Percentiles rank a stretch among this genome's conserved stretches.
These are phyloP conservation scores for Oryza australiensis DNA, from an alignment of 176 grass and related monocot genomes.

Conservation along the genomic window DNA sequence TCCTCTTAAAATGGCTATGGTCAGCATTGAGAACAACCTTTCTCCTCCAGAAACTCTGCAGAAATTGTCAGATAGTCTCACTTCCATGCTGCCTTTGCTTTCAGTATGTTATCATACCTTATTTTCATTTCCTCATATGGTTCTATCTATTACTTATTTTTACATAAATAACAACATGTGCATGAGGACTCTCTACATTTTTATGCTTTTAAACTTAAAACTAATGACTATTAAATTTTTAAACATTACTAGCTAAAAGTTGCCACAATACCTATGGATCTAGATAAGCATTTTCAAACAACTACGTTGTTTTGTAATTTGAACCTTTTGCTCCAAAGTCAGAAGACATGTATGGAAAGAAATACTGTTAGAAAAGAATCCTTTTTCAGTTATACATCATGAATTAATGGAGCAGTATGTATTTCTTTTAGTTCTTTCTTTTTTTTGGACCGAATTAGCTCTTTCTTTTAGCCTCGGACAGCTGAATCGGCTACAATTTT, in stretches of 20 bases:
- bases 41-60: constrained; percentile 62
- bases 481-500: background rate
- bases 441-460: too few relatives aligned
- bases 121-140: background rate
- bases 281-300: too few relatives aligned
- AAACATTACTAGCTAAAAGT: background rate
- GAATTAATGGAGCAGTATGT: background rate
- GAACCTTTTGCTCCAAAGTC: background rate
- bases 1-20: constrained; percentile 90
- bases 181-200: background rate
- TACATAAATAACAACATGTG: background rate
- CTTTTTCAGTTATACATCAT: background rate
- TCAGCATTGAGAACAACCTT: constrained; percentile 58
- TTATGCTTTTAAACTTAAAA: background rate
- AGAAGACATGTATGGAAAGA: background rate
- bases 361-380: background rate
- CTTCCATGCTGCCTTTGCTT: constrained; percentile 85
- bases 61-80: constrained; percentile 71
- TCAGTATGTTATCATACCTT: constrained; percentile 49
- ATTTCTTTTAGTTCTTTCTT: background rate
- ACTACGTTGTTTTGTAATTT: background rate
- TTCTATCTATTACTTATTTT: background rate
- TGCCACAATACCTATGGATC: too few relatives aligned
- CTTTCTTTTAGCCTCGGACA: background rate
- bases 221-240: background rate